Conservation (phyloP, 1,139 yeast species). For the Taphrina confusa region DNA sequence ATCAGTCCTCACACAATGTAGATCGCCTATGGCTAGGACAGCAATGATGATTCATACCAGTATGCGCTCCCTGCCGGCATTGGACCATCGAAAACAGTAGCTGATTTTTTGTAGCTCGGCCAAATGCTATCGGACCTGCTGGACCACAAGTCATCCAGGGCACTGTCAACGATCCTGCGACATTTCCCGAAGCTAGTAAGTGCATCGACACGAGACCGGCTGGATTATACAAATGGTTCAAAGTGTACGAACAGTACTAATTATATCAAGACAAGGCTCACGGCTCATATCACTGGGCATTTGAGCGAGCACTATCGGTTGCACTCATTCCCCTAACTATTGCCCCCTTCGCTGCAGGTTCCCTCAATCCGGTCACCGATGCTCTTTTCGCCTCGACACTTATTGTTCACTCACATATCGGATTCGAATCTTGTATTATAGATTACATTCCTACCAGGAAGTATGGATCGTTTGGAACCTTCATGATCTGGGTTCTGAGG, state of each 20-base stretch:
- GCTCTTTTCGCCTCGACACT: conserved; percentile 63
- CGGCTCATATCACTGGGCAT: conserved; percentile 89
- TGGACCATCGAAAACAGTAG: not conserved
- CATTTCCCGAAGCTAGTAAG: conserved; percentile 60
- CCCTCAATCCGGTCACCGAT: conserved; percentile 68
- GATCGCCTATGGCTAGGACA: conserved; percentile 2
- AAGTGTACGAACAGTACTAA: too few species aligned
- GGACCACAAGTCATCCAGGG: conserved; percentile 65
- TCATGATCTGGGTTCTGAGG: conserved; percentile 64
- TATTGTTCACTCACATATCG: conserved; percentile 74
- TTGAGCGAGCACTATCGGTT: conserved; percentile 68
- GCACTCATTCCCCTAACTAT: conserved; percentile 73
- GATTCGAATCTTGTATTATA: conserved; percentile 80
- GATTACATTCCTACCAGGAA: conserved; percentile 87
- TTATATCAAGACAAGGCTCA: conserved; percentile 52
- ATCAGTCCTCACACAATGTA: conserved; percentile 14
- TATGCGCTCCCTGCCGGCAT: not conserved
- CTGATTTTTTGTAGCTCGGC: conserved; percentile 9
- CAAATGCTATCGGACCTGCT: conserved; percentile 34
- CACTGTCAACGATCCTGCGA: conserved; percentile 73
- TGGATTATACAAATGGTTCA: not conserved
- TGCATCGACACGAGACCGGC: not conserved
- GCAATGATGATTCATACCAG: conserved; percentile 21
- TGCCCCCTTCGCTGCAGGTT: conserved; percentile 70
- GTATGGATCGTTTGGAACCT: conserved; percentile 68